Percentiles rank a stretch among this genome's conserved stretches.
phyloP scores from a whole-genome alignment of 148 eudicot species.

The Polygonum aviculare region DNA sequence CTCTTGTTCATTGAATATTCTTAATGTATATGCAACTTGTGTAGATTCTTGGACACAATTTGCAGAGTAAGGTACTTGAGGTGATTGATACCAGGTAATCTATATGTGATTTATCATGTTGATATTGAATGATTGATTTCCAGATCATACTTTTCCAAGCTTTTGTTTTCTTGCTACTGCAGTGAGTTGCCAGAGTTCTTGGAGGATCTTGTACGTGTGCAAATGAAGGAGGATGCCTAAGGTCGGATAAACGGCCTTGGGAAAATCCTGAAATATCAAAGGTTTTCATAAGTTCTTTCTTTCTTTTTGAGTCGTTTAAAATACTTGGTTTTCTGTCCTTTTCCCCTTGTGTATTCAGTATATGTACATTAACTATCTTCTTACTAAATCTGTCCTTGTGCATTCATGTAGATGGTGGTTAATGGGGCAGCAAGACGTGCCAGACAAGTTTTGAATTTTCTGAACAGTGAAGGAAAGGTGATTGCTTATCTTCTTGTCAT shows the following conservation, averaged over 20 bases:
- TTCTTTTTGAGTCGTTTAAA: slow-evolving; percentile 1
- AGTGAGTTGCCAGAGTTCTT: slow-evolving; percentile 84
- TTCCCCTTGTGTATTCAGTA: background rate
- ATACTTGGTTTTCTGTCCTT: background rate
- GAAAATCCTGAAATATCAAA: slow-evolving; percentile 70
- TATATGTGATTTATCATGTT: background rate
- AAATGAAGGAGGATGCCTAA: slow-evolving; percentile 77
- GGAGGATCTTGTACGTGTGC: slow-evolving; percentile 88
- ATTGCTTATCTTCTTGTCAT: too few relatives aligned
- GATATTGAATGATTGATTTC: background rate
- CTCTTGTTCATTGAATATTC: background rate
- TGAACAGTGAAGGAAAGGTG: slow-evolving; percentile 90
- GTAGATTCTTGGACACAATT: slow-evolving; percentile 89
- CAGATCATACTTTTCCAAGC: background rate
- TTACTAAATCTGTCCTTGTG: slow-evolving; percentile 5
- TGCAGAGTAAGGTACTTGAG: slow-evolving; percentile 81
- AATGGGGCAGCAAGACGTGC: slow-evolving; percentile 72
- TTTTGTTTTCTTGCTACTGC: slow-evolving; percentile 1
- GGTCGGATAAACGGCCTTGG: slow-evolving; percentile 92
- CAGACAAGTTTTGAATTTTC: slow-evolving; percentile 82
- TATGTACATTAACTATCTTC: background rate
- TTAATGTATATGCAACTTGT: slow-evolving; percentile 1
- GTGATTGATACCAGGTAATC: slow-evolving; percentile 75
- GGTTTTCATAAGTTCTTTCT: slow-evolving; percentile 24
- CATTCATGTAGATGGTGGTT: slow-evolving; percentile 58